A percentile compares a stretch with the other conserved stretches of the same genome.
Evolutionary conservation across 2,329 filamentous ascomycete species (phyloP).

Genomic region (Aspergillus aculeatinus): DNA sequence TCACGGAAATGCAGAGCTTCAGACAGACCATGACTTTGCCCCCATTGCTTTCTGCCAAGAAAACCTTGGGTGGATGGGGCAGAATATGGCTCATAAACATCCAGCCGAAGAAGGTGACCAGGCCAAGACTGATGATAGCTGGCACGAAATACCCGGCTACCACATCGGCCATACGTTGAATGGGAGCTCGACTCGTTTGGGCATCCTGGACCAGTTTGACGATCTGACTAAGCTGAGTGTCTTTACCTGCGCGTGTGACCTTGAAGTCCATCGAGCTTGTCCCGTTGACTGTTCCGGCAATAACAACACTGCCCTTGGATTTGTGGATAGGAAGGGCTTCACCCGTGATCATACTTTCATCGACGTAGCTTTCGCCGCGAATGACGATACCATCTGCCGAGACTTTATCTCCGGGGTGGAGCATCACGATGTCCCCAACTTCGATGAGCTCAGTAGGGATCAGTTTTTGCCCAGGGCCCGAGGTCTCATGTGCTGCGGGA

Average conservation of each 20-base stretch:
- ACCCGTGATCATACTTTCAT: slow-evolving; percentile 98
- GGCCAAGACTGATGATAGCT: slow-evolving; percentile 77
- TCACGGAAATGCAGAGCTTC: slow-evolving; percentile 96
- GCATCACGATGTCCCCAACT: slow-evolving; percentile 87
- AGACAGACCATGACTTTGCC: slow-evolving; percentile 95
- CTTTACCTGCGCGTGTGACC: slow-evolving; percentile 86
- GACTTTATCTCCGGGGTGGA: slow-evolving; percentile 94
- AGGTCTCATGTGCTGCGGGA: slow-evolving; percentile 16
- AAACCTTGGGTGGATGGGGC: slow-evolving; percentile 81
- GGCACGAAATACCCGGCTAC: slow-evolving; percentile 95
- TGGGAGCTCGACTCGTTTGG: slow-evolving; percentile 89
- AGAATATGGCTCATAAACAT: slow-evolving; percentile 91
- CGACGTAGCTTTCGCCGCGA: slow-evolving; percentile 86
- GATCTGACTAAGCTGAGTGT: slow-evolving; percentile 96
- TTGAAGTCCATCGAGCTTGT: slow-evolving; percentile 88
- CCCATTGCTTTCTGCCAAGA: slow-evolving; percentile 74
- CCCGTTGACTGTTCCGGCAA: slow-evolving; percentile 94
- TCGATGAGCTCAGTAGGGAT: slow-evolving; percentile 94
- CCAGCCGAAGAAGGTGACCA: slow-evolving; percentile 85
- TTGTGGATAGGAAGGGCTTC: slow-evolving; percentile 96
- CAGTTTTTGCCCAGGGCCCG: slow-evolving; percentile 70
- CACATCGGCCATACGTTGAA: slow-evolving; percentile 86
- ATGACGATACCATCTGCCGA: slow-evolving; percentile 87
- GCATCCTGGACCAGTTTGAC: slow-evolving; percentile 98
- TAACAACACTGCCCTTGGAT: slow-evolving; percentile 72